Base-by-base conservation (phyloP, 495 filamentous ascomycete genomes). In the Thermochaetoides thermophila region DNA sequence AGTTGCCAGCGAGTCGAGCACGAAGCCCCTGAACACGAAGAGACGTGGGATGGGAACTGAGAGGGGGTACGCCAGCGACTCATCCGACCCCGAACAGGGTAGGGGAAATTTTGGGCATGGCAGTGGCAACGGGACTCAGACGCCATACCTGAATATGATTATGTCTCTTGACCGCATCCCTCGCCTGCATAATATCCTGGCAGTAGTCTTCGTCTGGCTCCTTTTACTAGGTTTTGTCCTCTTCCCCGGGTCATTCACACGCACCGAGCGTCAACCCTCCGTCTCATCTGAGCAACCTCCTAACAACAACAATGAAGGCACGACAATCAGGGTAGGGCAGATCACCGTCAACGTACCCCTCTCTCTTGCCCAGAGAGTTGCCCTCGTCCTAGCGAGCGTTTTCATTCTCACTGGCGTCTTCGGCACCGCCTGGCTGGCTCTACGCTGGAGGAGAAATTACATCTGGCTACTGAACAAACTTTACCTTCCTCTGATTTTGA, bases 381-480 rank as follows among this genome's bases (percentile, higher is more conserved):
- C 45, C 27, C 35, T 44, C 20, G 45, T 45, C 7, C 28, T 56
- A 15, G 53, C 53, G 6, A 39, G 47, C 12, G 30, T 27, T 7
- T 48, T 52, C 18, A 57, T 62, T 39, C 10, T 35, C 10, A 19
- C 44, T 22, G 48, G 42, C 10, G 26, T 39, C 4, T 27, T 40
- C 3, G 45, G 42, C 5, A 23, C 28, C 4, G 24, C 32, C 28
- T 43, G 38, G 40, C 43, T 52, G 8, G 52, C 38, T n/a, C 36
- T 44, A 17, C 42, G 39, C 3, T 52, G 48, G 41, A 32, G 55
- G 8, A 41, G 38, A 27, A 68, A 66, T 29, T 63, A 57, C 35
- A 49, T 61, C 10, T 68, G 61, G 63, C 23, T 66, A 25, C 40
- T 62, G 0, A 61, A 60, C 22, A 49, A 48, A 31, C 44, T 66